Conservation (phyloP, 371 early-diverging fungal genomes). For the Chytridiales sp. region DNA sequence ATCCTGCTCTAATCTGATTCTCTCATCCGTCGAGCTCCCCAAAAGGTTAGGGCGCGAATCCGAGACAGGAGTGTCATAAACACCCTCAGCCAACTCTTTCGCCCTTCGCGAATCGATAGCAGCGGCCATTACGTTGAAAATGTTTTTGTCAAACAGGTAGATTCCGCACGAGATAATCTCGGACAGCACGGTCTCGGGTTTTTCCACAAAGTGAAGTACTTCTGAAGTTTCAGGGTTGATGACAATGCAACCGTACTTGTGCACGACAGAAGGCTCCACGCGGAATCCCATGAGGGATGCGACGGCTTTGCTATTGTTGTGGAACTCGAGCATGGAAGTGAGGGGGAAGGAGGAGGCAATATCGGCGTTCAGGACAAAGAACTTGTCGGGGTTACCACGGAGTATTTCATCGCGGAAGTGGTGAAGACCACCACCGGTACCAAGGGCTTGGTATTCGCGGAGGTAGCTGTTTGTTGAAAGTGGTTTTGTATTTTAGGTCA, state of each 20-base stretch:
- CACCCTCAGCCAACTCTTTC: conserved; percentile 56
- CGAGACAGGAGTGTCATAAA: conserved; percentile 29
- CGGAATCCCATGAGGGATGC: conserved; percentile 39
- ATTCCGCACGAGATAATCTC: conserved; percentile 93
- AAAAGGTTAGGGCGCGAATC: conserved; percentile 32
- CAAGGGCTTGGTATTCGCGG: conserved; percentile 93
- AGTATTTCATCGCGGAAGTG: conserved; percentile 97
- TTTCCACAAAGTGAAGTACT: conserved; percentile 96
- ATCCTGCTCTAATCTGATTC: conserved; percentile 88
- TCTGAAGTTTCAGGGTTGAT: conserved; percentile 79
- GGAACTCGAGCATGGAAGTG: conserved; percentile 77
- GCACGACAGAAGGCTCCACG: conserved; percentile 71
- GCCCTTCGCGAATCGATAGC: conserved; percentile 62
- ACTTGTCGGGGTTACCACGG: conserved; percentile 81
- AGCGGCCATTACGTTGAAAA: conserved; percentile 82
- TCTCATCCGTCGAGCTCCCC: conserved; percentile 51
- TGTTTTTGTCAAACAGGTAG: conserved; percentile 80
- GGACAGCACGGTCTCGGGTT: conserved; percentile 92
- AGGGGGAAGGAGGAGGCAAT: conserved; percentile 93
- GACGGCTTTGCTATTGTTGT: conserved; percentile 65
- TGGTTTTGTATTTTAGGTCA: no score
- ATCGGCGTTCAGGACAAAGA: conserved; percentile 96
- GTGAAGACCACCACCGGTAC: conserved; percentile 96
- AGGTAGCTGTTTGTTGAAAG: conserved; percentile 81
- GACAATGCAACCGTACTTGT: conserved; percentile 90